A percentile compares a stretch with the other conserved stretches of the same genome.
Evolutionary conservation across 2,329 filamentous ascomycete species (phyloP).

Genomic region (Alternaria longipes): DNA sequence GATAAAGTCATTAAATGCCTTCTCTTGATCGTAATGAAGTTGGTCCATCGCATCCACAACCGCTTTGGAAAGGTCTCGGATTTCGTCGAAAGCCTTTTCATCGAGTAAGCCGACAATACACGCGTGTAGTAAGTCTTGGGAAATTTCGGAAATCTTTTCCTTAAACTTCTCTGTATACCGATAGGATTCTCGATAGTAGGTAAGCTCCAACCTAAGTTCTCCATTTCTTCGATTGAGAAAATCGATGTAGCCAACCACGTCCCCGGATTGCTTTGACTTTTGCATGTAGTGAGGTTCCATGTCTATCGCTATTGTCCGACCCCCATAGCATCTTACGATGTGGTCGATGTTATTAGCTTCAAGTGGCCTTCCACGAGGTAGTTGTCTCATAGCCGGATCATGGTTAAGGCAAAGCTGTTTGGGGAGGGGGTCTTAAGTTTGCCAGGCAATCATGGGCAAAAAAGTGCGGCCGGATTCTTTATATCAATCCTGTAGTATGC

Average conservation of each 20-base stretch:
- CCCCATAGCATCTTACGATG: slow-evolving; percentile 23
- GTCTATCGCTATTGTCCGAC: slow-evolving; percentile 16
- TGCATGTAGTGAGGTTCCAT: slow-evolving; percentile 22
- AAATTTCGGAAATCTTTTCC: slow-evolving; percentile 13
- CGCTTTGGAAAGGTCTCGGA: slow-evolving; percentile 12
- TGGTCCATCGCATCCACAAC: slow-evolving; percentile 16
- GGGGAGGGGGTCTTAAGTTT: not conserved
- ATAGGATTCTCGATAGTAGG: slow-evolving; percentile 25
- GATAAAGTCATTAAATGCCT: slow-evolving; percentile 22
- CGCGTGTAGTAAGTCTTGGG: slow-evolving; percentile 20
- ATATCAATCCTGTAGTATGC: slow-evolving; percentile 5
- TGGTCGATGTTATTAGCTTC: slow-evolving; percentile 22
- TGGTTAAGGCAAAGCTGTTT: not conserved
- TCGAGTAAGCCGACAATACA: slow-evolving; percentile 22
- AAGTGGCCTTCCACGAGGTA: slow-evolving; percentile 8
- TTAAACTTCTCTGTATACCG: slow-evolving; percentile 17
- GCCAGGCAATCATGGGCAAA: not conserved
- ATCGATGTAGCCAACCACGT: slow-evolving; percentile 14
- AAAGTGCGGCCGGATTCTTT: slow-evolving; percentile 3
- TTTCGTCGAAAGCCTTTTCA: slow-evolving; percentile 15
- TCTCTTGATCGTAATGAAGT: slow-evolving; percentile 1
- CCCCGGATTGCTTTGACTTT: slow-evolving; percentile 17
- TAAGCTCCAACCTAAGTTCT: slow-evolving; percentile 22
- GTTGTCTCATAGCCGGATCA: slow-evolving; percentile 1
- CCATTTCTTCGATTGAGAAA: slow-evolving; percentile 19